Evolutionary conservation across 2,329 filamentous ascomycete genomes (phyloP), one percentile per base, ranked within the genome.

Genomic region (Colletotrichum limetticola): DNA sequence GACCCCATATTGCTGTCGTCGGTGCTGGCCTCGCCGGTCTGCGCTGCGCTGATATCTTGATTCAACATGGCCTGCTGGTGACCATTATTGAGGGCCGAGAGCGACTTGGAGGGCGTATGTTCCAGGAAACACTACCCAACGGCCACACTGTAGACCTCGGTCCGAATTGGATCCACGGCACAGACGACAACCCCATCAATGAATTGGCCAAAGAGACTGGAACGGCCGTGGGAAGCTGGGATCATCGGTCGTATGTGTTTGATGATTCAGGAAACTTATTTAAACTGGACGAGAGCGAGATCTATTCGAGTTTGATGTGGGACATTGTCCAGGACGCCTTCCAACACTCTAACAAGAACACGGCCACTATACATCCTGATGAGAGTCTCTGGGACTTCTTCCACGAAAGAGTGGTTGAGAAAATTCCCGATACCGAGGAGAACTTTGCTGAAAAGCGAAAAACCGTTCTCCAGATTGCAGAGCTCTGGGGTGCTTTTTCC

Each of bases 91-190:
- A 95, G 79, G 93, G 89, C 9, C 86, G 93, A 19, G 82, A 91
- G 77, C 87, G 93, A 7, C 79, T 94, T 52, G 93, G 93, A 12
- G 93, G 93, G 1, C 87, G 93, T 37, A 85, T 93, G 35, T 82
- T 86, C 67, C 89, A 91, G 76, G 81, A 85, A 63, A 80, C 78
- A 26, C 82, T 91, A 4, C 81, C 83, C 14, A 88, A 87, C 52
- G 86, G 86, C 0, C 82, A 84, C 35, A 75, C 85, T 8, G 85
- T 90, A n/a, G 89, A 91, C 75, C 80, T 89, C 37, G 93, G 93
- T 0, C 91, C 93, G n/a, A 95, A 95, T 77, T 95, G 93, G 93
- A 94, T 95, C 64, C 93, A 95, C 73, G 93, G 93, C 42, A 94
- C 91, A 6, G 84, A 89, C 1, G 86, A 91, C 74, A 95, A 95